phyloP scores from a whole-genome alignment of 2,329 filamentous ascomycete genomes.

The Leptographium galeiforme region DNA sequence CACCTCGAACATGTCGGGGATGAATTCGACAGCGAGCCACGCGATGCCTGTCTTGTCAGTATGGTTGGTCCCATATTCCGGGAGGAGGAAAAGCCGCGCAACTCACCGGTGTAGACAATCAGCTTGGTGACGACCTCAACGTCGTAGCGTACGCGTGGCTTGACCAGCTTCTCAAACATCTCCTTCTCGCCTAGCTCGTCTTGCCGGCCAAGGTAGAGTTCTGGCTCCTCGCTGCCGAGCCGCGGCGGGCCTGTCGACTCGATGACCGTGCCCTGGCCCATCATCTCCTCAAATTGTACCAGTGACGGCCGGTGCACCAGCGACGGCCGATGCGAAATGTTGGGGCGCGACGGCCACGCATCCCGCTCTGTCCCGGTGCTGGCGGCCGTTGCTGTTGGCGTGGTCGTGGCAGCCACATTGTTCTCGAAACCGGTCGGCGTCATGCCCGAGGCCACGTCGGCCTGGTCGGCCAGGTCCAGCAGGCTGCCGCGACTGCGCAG shows the following conservation, averaged over 20 bases:
- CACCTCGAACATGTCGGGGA: slow-evolving; percentile 58
- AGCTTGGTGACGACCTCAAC: slow-evolving; percentile 98
- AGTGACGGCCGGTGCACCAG: slow-evolving; percentile 33
- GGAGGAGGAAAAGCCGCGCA: background rate
- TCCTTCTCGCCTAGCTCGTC: slow-evolving; percentile 54
- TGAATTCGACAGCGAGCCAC: slow-evolving; percentile 65
- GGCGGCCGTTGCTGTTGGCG: slow-evolving; percentile 12
- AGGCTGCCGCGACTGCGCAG: slow-evolving; percentile 30
- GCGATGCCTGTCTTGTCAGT: slow-evolving; percentile 50
- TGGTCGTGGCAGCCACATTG: background rate
- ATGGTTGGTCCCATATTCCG: background rate
- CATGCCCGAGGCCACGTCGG: slow-evolving; percentile 13
- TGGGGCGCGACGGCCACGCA: slow-evolving; percentile 10
- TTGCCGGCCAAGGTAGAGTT: slow-evolving; percentile 25
- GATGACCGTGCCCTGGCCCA: slow-evolving; percentile 50
- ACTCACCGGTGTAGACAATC: slow-evolving; percentile 82
- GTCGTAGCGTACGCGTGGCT: slow-evolving; percentile 85
- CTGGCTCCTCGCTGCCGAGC: slow-evolving; percentile 17
- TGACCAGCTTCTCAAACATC: slow-evolving; percentile 72
- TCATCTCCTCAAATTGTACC: slow-evolving; percentile 57
- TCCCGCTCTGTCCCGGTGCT: slow-evolving; percentile 10
- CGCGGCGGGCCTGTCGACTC: slow-evolving; percentile 14
- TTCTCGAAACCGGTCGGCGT: background rate
- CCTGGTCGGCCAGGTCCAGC: slow-evolving; percentile 24
- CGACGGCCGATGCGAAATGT: slow-evolving; percentile 12